These are phyloP conservation scores for Paramecium octaurelia DNA, from an alignment of 73 alveolate species.

Conservation along the genomic window DNA sequence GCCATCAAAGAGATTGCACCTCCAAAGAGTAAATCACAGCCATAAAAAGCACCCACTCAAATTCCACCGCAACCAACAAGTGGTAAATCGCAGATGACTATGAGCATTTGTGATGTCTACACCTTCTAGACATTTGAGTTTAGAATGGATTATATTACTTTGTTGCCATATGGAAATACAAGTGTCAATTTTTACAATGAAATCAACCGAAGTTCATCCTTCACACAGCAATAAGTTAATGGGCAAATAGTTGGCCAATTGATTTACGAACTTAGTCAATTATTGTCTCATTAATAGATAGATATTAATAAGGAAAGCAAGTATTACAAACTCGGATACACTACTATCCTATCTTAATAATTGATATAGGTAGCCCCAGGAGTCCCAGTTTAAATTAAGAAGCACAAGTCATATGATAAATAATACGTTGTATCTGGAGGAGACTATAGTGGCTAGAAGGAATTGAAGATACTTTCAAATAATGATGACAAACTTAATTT, in stretches of 20 bases:
- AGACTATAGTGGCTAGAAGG: constrained; percentile 42
- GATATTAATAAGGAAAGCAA: neutral
- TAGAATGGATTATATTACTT: constrained; percentile 50
- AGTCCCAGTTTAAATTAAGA: constrained; percentile 19
- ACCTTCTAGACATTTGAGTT: constrained; percentile 33
- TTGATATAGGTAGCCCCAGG: constrained; percentile 3
- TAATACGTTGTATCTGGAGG: constrained; percentile 39
- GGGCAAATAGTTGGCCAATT: constrained; percentile 6
- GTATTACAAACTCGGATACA: neutral
- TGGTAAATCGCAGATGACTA: constrained; percentile 43
- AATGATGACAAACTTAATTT: constrained; percentile 9
- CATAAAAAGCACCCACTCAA: neutral
- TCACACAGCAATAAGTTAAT: constrained; percentile 13
- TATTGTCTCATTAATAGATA: neutral
- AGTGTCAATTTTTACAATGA: neutral
- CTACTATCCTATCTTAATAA: neutral
- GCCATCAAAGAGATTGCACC: constrained; percentile 41
- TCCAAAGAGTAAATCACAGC: constrained; percentile 21
- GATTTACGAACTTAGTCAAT: neutral
- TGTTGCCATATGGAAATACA: constrained; percentile 50
- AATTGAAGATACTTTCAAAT: neutral
- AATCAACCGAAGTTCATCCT: neutral
- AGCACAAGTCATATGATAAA: constrained; percentile 10
- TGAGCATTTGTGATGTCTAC: neutral
- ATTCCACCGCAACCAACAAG: constrained; percentile 24